Base-by-base conservation (phyloP, 768 basidiomycete genomes). In the Termitomyces sp. region DNA sequence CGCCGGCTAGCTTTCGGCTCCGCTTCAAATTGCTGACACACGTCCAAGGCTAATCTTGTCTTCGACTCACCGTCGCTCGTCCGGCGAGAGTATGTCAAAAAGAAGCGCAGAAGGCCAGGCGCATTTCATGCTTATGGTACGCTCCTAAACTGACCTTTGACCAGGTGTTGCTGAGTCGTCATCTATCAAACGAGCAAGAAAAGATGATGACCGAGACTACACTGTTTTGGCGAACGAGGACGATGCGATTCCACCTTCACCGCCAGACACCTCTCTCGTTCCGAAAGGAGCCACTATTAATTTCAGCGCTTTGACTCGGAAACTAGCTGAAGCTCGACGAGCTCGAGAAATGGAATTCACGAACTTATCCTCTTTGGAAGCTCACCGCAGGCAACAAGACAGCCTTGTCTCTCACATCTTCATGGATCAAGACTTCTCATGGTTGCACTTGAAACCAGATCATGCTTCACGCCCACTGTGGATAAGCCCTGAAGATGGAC, bases 391-490 rank as follows among this genome's bases (percentile, higher is more conserved):
- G 45, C 86, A 88, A 57, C 89, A 92, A 69, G 86, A 91, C 66
- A 81, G 73, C 37, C 80, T 91, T 2, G 86, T 92, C 33, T 92
- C 91, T 9, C 85, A 91, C 64, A 89, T 93, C 36, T 92, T 94
- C 72, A 84, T 83, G 77, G 82, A 89, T 57, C 89, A 88, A 67
- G 93, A 95, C 72, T 95, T 92, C 67, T 88, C 90, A 3, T 90
- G 85, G 81, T 77, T 97, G 44, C 85, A 89, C 65, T 76, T 99
- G 56, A 97, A 98, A 71, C 76, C 83, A 2, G 97, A 99, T 75
- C 97, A 99, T 70, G 79, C 85, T 34, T 89, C 92, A 6, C 86
- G 97, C 48, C 97, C 97, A 16, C 76, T 98, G 18, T 99, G 96
- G 95, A 98, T 99, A 62, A 92, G 89, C 65, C 93, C 94, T 6